A percentile compares a stretch with the other conserved stretches of the same genome.
Conservation (phyloP, 2,329 filamentous ascomycete species). For the Hypoxylon sp. region DNA sequence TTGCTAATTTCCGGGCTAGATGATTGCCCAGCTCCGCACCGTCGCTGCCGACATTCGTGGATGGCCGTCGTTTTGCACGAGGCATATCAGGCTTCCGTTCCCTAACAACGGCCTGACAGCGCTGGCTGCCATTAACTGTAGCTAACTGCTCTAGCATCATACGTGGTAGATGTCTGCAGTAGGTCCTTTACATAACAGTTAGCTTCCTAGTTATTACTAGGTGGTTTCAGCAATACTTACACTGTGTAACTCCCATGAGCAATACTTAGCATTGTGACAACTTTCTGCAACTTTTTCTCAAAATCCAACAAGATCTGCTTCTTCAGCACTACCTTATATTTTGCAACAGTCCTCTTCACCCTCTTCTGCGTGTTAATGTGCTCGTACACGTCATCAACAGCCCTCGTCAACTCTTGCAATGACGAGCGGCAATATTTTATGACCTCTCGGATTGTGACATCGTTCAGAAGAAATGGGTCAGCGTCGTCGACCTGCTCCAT, state of each 20-base stretch:
- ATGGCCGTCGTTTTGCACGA: not conserved
- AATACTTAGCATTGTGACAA: constrained; percentile 1
- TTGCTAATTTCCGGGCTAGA: not conserved
- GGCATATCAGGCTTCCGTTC: not conserved
- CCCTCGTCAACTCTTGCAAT: not conserved
- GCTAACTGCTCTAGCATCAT: not conserved
- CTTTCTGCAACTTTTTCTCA: not conserved
- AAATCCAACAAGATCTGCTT: not conserved
- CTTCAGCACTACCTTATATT: not conserved
- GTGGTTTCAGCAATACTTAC: not conserved
- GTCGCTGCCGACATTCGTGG: not conserved
- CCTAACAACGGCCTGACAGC: not conserved
- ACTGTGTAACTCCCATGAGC: not conserved
- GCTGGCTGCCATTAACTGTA: not conserved
- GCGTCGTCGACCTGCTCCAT: not conserved
- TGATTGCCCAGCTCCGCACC: not conserved
- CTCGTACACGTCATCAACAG: not conserved
- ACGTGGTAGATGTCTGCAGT: not conserved
- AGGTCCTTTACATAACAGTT: not conserved
- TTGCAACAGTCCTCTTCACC: not conserved
- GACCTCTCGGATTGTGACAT: not conserved
- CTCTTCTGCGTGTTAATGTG: not conserved
- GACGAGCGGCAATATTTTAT: not conserved
- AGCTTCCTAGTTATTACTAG: not conserved
- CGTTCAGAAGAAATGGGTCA: not conserved